Base-by-base conservation (phyloP, 1,284 basidiomycete species). In the Leccinum solheimii region DNA sequence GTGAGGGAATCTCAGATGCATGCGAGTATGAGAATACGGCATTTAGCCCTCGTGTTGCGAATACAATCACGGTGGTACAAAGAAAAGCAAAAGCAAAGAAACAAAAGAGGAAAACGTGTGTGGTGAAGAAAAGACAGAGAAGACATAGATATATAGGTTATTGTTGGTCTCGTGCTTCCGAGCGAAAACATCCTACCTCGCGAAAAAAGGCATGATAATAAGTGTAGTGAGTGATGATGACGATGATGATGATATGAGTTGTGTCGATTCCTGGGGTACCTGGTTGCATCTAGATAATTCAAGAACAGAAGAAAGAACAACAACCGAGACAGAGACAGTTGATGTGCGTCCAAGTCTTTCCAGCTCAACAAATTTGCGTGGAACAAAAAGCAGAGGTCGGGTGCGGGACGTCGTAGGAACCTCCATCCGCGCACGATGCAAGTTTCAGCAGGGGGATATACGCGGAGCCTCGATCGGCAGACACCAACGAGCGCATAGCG, bases 271-370 rank as follows among this genome's bases (percentile, higher is more conserved):
- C 58, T 49, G 52, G 56, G 49, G 21, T 58, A 52, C 58, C 51
- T 54, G n/a, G 49, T 61, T 57, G 57, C 66, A 59, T 69, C 68
- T 69, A 71, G 57, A 71, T 59, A 54, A 55, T 55, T 59, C 58
- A 55, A 59, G 57, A 58, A 59, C 4, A 16, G 5, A 23, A 34
- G 4, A 7, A 30, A 23, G 2, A 50, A 13, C 23, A 60, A 3
- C 16, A 38, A 34, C 34, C 9, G 23, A 14, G 16, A 50, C 43
- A 49, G 23, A 49, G 48, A n/a, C 27, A n/a, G 23, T 51, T 9
- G 16, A 30, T 26, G 23, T 26, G 14, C 23, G 14, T 50, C 23
- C 49, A 16, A 26, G 49, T 26, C 49, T 23, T 50, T 26, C 49
- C 8, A 16, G 8, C 23, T 3, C 11, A 65, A 5, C 16, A 21